phyloP scores from a whole-genome alignment of 495 filamentous ascomycete genomes.

The Aspergillus nidulans region DNA sequence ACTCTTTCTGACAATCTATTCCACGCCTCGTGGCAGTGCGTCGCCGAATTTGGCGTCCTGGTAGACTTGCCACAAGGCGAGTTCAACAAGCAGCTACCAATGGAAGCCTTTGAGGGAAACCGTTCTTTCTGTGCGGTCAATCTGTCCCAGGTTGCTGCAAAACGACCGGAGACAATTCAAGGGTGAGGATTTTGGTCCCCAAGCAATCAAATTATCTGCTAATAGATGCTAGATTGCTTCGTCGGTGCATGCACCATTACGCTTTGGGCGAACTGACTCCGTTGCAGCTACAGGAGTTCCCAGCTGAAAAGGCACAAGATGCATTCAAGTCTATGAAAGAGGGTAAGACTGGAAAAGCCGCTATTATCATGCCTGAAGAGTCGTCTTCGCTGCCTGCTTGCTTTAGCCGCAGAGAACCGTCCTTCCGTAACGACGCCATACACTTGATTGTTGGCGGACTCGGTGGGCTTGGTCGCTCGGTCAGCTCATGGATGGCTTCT shows the following conservation, averaged over 20 bases:
- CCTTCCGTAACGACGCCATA: background rate
- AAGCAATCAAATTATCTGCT: background rate
- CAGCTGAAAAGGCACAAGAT: background rate
- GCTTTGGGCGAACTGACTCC: background rate
- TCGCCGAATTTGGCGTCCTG: slow-evolving; percentile 48
- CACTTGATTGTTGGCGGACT: slow-evolving; percentile 9
- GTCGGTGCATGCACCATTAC: slow-evolving; percentile 2
- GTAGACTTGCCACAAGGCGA: slow-evolving; percentile 42
- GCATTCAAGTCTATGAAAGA: background rate
- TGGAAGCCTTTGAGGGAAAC: slow-evolving; percentile 34
- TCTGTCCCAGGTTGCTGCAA: background rate
- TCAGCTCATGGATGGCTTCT: slow-evolving; percentile 3
- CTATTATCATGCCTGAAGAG: background rate
- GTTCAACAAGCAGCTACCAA: slow-evolving; percentile 19
- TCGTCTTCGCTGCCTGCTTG: background rate
- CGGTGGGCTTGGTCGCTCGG: slow-evolving; percentile 1
- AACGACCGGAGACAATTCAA: background rate
- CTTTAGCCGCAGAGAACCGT: background rate
- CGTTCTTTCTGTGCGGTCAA: slow-evolving; percentile 20
- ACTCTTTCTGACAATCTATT: slow-evolving; percentile 43
- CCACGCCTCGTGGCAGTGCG: slow-evolving; percentile 47
- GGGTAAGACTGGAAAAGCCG: background rate
- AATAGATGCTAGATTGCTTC: background rate
- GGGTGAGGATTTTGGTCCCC: background rate
- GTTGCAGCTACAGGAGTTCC: background rate